Evolutionary conservation across 169 alveolate genomes (phyloP).

Genomic region (Miamiensis avidus): DNA sequence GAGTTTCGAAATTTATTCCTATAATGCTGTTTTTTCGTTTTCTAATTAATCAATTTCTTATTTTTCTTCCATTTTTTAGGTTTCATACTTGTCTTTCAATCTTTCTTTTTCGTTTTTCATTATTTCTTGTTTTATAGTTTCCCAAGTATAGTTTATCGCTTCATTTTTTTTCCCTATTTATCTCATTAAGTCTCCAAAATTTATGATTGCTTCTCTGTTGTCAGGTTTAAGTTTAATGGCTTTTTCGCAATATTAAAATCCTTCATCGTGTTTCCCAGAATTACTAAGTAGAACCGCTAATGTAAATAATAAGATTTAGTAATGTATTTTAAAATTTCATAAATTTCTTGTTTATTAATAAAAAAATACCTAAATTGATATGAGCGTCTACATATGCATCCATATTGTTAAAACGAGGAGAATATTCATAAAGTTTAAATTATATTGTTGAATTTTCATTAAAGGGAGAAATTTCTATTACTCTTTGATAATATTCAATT

Average conservation of each 20-base stretch:
- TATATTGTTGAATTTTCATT: background rate
- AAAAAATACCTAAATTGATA: slow-evolving; percentile 34
- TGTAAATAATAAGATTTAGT: background rate
- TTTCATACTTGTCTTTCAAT: background rate
- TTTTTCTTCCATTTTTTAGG: too few species aligned
- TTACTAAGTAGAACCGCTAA: slow-evolving; percentile 51
- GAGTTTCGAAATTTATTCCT: background rate
- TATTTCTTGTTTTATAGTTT: slow-evolving; percentile 9
- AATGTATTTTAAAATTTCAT: background rate
- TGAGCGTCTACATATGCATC: slow-evolving; percentile 57
- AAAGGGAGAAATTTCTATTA: slow-evolving; percentile 35
- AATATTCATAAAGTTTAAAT: background rate
- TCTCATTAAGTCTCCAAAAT: slow-evolving; percentile 59
- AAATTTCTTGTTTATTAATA: background rate
- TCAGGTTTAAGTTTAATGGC: slow-evolving; percentile 56
- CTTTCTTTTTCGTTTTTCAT: slow-evolving; percentile 16
- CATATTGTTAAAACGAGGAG: slow-evolving; percentile 13
- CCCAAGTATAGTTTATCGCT: slow-evolving; percentile 60
- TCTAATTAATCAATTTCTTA: too few species aligned
- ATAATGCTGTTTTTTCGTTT: too few species aligned
- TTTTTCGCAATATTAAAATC: slow-evolving; percentile 36
- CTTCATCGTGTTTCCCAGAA: slow-evolving; percentile 38
- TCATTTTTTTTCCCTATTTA: slow-evolving; percentile 52
- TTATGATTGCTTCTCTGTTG: slow-evolving; percentile 53
- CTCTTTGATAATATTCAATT: slow-evolving; percentile 30